Conservation (phyloP, 805 yeast species). For the Yarrowia keelungensis region DNA sequence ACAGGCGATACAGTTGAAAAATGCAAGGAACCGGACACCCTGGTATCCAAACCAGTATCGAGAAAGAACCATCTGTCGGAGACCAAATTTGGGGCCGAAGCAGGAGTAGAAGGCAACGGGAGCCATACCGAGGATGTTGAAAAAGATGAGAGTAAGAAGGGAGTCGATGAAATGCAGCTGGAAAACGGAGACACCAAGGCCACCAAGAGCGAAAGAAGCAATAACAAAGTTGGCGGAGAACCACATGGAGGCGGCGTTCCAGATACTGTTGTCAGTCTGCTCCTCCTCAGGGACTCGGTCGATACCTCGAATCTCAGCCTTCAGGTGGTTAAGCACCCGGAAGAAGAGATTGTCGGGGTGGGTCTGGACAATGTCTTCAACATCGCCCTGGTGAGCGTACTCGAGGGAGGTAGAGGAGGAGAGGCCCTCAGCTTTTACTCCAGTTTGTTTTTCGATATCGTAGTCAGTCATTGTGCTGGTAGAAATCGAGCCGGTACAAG, state of each 20-base stretch:
- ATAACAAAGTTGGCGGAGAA: constrained; percentile 86
- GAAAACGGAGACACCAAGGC: constrained; percentile 67
- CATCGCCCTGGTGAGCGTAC: constrained; percentile 2
- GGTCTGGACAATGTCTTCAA: constrained; percentile 38
- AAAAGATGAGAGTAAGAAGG: constrained; percentile 70
- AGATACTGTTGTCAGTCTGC: constrained; percentile 68
- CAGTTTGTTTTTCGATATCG: constrained; percentile 41
- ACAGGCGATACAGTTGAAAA: constrained; percentile 82
- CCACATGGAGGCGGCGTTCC: constrained; percentile 88
- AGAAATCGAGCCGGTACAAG: constrained; percentile 34
- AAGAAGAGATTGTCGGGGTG: constrained; percentile 29
- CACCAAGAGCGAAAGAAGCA: constrained; percentile 83
- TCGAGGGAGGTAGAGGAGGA: constrained; percentile 30
- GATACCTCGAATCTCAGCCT: constrained; percentile 73
- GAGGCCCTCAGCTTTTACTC: constrained; percentile 26
- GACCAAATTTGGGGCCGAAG: constrained; percentile 83
- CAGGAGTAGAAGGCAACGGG: constrained; percentile 85
- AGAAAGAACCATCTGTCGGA: constrained; percentile 86
- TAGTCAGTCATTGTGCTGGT: constrained; percentile 30
- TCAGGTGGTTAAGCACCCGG: constrained; percentile 33
- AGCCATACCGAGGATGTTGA: constrained; percentile 71
- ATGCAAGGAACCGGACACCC: constrained; percentile 77
- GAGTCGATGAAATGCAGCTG: constrained; percentile 77
- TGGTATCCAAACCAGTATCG: constrained; percentile 78
- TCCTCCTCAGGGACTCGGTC: constrained; percentile 82